These are phyloP conservation scores for Typha latifolia DNA, from an alignment of 176 grass and related monocot genomes.

Conservation along the genomic window DNA sequence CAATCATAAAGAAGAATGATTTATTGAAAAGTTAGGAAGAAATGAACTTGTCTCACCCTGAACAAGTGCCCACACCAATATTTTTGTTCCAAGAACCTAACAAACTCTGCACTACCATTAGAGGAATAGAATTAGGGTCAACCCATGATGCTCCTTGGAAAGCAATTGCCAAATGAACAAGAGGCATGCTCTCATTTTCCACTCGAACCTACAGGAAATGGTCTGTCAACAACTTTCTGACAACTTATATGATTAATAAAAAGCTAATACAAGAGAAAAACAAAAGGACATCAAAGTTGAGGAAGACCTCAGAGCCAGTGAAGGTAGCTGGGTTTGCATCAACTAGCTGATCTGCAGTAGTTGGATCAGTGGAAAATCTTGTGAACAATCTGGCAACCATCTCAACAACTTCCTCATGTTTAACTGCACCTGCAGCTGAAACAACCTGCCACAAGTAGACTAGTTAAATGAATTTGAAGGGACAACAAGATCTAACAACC, in stretches of 20 bases:
- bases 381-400: slow-evolving; percentile 66
- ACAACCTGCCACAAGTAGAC: slow-evolving; percentile 47
- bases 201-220: slow-evolving; percentile 51
- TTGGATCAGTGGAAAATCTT: slow-evolving; percentile 74
- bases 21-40: background rate
- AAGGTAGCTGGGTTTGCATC: slow-evolving; percentile 70
- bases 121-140: slow-evolving; percentile 76
- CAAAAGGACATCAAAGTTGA: background rate
- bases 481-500: too few species aligned
- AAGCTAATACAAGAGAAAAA: background rate
- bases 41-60: slow-evolving; percentile 50
- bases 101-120: slow-evolving; percentile 95
- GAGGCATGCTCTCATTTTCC: slow-evolving; percentile 40
- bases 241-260: background rate
- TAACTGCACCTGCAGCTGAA: slow-evolving; percentile 78
- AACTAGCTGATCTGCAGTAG: slow-evolving; percentile 76
- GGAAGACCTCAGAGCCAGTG: slow-evolving; percentile 68
- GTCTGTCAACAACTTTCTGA: slow-evolving; percentile 3
- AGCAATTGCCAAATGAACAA: slow-evolving; percentile 71
- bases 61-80: slow-evolving; percentile 57
- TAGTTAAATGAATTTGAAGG: background rate
- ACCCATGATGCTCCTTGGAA: slow-evolving; percentile 83
- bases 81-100: slow-evolving; percentile 78
- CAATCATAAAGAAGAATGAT: background rate
- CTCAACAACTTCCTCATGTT: slow-evolving; percentile 80